Conservation (phyloP, 768 basidiomycete genomes). For the Suillus sp. region DNA sequence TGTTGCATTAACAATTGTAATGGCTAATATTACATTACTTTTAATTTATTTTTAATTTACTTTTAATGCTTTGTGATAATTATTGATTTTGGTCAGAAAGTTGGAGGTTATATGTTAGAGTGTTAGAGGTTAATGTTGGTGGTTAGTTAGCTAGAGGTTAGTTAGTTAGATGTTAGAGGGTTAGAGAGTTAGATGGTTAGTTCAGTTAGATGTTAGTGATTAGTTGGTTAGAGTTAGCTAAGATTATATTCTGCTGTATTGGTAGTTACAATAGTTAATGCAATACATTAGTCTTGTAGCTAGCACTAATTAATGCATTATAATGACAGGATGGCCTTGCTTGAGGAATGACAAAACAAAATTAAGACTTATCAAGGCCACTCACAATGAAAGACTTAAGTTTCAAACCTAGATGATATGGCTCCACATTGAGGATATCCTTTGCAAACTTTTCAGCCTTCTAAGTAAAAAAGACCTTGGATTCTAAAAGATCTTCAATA, state of each 20-base stretch:
- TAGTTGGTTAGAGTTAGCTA: background rate
- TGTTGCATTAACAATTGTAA: background rate
- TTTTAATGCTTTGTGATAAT: background rate
- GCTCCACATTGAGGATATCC: slow-evolving; percentile 1
- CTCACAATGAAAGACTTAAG: slow-evolving; percentile 1
- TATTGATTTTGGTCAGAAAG: background rate
- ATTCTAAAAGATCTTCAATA: slow-evolving; percentile 6
- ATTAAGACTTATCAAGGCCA: background rate
- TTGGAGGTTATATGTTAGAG: background rate
- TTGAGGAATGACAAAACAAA: background rate
- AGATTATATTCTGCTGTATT: background rate
- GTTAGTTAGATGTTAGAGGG: background rate
- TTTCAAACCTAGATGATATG: background rate
- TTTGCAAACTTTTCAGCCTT: background rate
- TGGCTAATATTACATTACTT: background rate
- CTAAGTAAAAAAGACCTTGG: slow-evolving; percentile 7
- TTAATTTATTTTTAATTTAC: too few relatives aligned
- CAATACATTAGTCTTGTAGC: too few relatives aligned
- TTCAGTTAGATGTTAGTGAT: background rate
- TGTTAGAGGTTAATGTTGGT: background rate
- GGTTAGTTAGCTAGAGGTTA: background rate
- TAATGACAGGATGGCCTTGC: too few relatives aligned
- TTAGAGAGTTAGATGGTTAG: background rate
- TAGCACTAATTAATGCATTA: too few relatives aligned
- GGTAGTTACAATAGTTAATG: too few relatives aligned